Evolutionary conservation across 192 early-diverging fungal genomes (phyloP).

Genomic region (Gryganskiella cystojenkinii): DNA sequence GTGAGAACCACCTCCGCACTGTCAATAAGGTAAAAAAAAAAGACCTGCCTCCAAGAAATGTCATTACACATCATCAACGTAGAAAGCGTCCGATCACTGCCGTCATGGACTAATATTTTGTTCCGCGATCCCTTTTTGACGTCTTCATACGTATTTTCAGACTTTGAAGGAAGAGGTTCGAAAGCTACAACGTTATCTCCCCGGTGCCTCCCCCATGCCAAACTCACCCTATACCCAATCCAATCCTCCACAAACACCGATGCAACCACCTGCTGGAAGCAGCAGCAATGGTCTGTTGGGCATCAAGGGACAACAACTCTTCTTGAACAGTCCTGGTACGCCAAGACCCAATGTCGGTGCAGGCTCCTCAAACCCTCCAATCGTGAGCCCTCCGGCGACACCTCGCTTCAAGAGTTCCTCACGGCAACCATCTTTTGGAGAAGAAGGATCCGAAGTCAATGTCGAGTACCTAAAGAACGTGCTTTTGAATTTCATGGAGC

Average conservation of each 20-base stretch:
- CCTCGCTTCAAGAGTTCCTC: constrained; percentile 29
- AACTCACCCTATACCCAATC: constrained; percentile 17
- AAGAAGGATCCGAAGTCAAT: constrained; percentile 62
- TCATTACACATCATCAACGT: no score
- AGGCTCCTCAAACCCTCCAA: neutral
- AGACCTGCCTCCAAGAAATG: no score
- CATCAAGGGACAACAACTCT: neutral
- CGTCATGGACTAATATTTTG: no score
- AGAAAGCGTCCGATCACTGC: no score
- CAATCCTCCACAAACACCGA: constrained; percentile 14
- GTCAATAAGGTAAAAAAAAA: constrained; percentile 75
- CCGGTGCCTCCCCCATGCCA: constrained; percentile 21
- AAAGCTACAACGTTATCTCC: constrained; percentile 59
- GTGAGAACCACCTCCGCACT: constrained; percentile 72
- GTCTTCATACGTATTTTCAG: no score
- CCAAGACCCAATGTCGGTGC: constrained; percentile 4
- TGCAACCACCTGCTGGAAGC: no score
- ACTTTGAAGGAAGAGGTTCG: constrained; percentile 84
- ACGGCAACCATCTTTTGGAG: no score
- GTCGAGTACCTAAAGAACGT: constrained; percentile 80
- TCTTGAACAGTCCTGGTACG: constrained; percentile 1
- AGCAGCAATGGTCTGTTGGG: neutral
- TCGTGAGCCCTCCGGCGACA: constrained; percentile 6
- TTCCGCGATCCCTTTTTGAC: no score
- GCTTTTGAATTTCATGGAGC: constrained; percentile 80